phyloP scores from a whole-genome alignment of 2,329 filamentous ascomycete genomes.

The Trichoderma afroharzianum region DNA sequence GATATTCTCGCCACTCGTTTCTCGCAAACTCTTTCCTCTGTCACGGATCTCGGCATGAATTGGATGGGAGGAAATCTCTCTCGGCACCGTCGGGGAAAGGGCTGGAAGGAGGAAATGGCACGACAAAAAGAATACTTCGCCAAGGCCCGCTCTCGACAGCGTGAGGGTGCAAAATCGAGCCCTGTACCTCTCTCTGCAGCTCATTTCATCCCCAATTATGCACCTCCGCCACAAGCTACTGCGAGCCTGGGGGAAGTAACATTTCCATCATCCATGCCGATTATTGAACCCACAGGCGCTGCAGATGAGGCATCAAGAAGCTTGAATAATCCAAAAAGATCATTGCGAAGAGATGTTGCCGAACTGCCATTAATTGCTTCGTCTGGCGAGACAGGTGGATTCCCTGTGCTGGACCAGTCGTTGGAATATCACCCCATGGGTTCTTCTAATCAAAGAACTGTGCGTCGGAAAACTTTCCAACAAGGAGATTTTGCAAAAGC shows the following conservation, averaged over 20 bases:
- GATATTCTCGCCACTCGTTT: no score
- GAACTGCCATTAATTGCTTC: background rate
- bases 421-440: background rate
- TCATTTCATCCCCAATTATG: slow-evolving; percentile 30
- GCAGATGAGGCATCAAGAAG: background rate
- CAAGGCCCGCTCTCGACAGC: slow-evolving; percentile 29
- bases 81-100: slow-evolving; percentile 34
- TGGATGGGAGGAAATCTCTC: slow-evolving; percentile 39
- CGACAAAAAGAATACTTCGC: slow-evolving; percentile 40
- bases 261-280: background rate
- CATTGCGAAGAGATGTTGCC: background rate
- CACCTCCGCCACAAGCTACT: slow-evolving; percentile 7
- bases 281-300: background rate
- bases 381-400: background rate
- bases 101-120: slow-evolving; percentile 31
- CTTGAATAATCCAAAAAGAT: background rate
- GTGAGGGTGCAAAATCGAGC: background rate
- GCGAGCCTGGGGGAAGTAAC: background rate
- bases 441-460: slow-evolving; percentile 21
- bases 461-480: slow-evolving; percentile 26
- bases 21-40: no score
- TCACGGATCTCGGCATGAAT: slow-evolving; percentile 34
- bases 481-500: slow-evolving; percentile 33
- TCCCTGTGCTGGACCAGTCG: background rate
- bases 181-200: background rate